phyloP scores from a whole-genome alignment of 1,139 yeast species.

The Suzukiozyma palmioleophila region DNA sequence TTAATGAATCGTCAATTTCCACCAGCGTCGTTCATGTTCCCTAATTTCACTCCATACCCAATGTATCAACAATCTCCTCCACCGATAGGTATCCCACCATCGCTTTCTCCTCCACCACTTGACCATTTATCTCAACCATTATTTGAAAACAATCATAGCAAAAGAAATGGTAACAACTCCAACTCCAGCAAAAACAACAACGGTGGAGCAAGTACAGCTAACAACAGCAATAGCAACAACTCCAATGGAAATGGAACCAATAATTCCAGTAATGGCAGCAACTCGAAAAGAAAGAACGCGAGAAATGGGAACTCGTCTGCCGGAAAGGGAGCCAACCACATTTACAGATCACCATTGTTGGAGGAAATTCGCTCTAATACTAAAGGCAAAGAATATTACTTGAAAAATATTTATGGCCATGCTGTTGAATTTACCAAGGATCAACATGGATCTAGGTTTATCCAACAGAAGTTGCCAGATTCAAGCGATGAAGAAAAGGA shows the following conservation, averaged over 20 bases:
- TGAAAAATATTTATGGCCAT: slow-evolving; percentile 79
- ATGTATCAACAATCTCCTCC: slow-evolving; percentile 36
- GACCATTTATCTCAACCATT: slow-evolving; percentile 1
- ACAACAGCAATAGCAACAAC: slow-evolving; percentile 4
- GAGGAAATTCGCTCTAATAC: slow-evolving; percentile 81
- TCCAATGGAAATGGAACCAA: slow-evolving; percentile 2
- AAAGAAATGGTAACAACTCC: neutral
- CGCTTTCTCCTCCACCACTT: slow-evolving; percentile 4
- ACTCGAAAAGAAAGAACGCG: slow-evolving; percentile 4
- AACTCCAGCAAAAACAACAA: slow-evolving; percentile 1
- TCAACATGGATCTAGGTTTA: slow-evolving; percentile 95
- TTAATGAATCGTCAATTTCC: slow-evolving; percentile 32
- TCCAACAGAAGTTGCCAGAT: slow-evolving; percentile 77
- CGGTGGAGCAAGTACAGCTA: neutral
- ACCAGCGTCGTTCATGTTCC: slow-evolving; percentile 40
- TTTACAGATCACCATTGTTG: slow-evolving; percentile 71
- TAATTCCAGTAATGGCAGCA: neutral
- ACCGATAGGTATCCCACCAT: slow-evolving; percentile 12
- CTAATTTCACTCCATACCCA: slow-evolving; percentile 47
- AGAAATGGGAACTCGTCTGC: slow-evolving; percentile 9
- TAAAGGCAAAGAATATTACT: slow-evolving; percentile 54
- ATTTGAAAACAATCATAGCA: slow-evolving; percentile 3
- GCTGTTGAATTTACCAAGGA: slow-evolving; percentile 92
- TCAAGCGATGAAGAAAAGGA: slow-evolving; percentile 73
- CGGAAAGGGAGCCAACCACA: slow-evolving; percentile 33